Evolutionary conservation across 2,329 filamentous ascomycete genomes (phyloP).

Genomic region (Trichoderma oligosporum): DNA sequence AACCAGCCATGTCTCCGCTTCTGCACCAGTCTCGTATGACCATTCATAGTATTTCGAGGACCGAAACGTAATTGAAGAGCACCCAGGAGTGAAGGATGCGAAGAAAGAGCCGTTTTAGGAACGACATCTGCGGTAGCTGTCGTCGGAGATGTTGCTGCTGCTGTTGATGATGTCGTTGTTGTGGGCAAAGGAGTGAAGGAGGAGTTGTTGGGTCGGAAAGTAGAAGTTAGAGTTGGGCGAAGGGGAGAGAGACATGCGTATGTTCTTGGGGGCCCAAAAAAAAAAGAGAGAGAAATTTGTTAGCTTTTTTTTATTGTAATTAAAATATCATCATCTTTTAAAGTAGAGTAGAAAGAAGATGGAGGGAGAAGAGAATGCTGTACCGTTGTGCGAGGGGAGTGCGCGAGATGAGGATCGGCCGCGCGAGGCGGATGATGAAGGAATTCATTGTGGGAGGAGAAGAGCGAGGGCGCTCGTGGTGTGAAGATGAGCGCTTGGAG

Average conservation of each 20-base stretch:
- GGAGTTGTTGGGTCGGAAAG: slow-evolving; percentile 32
- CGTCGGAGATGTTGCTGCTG: slow-evolving; percentile 10
- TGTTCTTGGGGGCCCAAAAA: slow-evolving; percentile 34
- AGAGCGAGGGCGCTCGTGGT: not conserved
- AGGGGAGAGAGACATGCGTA: slow-evolving; percentile 50
- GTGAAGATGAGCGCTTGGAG: not conserved
- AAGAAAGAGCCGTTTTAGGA: slow-evolving; percentile 43
- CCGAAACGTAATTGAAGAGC: slow-evolving; percentile 55
- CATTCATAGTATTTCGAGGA: slow-evolving; percentile 55
- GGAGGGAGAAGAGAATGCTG: not conserved
- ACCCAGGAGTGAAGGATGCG: slow-evolving; percentile 50
- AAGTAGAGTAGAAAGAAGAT: no score
- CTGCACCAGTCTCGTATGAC: slow-evolving; percentile 52
- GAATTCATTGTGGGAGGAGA: slow-evolving; percentile 24
- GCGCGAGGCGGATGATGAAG: slow-evolving; percentile 32
- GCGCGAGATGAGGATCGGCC: slow-evolving; percentile 28
- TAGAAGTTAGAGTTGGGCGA: slow-evolving; percentile 43
- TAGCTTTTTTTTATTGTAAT: not conserved
- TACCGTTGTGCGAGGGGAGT: slow-evolving; percentile 28
- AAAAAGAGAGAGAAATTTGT: not conserved
- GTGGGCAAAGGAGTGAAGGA: slow-evolving; percentile 31
- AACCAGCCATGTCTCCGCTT: slow-evolving; percentile 59
- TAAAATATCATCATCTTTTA: no score
- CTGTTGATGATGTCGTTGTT: slow-evolving; percentile 13
- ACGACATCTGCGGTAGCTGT: slow-evolving; percentile 42